Evolutionary conservation across 2,329 filamentous ascomycete genomes (phyloP).

Genomic region (Bipolaris victoriae): DNA sequence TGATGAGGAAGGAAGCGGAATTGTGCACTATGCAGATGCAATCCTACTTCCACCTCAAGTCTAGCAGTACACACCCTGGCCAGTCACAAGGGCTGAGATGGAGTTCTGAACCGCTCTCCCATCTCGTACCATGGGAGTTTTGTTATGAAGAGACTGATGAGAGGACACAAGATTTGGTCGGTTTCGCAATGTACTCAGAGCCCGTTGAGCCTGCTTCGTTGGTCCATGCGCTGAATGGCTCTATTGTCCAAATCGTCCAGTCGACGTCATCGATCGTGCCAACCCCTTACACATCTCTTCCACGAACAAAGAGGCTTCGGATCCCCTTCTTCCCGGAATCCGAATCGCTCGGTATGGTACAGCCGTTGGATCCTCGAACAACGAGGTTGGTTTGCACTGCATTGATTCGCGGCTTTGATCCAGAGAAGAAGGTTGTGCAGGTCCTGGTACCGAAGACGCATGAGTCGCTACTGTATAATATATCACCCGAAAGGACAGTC

Average conservation of each 20-base stretch:
- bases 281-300: slow-evolving; percentile 35
- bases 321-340: slow-evolving; percentile 67
- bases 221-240: slow-evolving; percentile 70
- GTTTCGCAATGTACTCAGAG: slow-evolving; percentile 71
- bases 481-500: slow-evolving; percentile 39
- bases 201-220: slow-evolving; percentile 65
- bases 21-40: slow-evolving; percentile 77
- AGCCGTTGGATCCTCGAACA: slow-evolving; percentile 63
- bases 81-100: slow-evolving; percentile 51
- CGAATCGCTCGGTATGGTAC: slow-evolving; percentile 52
- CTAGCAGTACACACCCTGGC: slow-evolving; percentile 14
- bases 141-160: slow-evolving; percentile 59
- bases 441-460: slow-evolving; percentile 66
- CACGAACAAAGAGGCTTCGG: slow-evolving; percentile 56
- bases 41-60: slow-evolving; percentile 72
- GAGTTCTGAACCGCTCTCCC: slow-evolving; percentile 62
- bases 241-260: slow-evolving; percentile 70
- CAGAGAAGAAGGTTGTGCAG: slow-evolving; percentile 61
- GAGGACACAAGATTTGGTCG: slow-evolving; percentile 61
- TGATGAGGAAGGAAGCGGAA: slow-evolving; percentile 67
- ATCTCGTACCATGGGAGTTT: slow-evolving; percentile 66
- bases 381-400: slow-evolving; percentile 68
- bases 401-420: slow-evolving; percentile 73
- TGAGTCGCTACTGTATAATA: slow-evolving; percentile 25
- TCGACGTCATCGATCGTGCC: slow-evolving; percentile 57